These are phyloP conservation scores for Hypoxylon sp. DNA, from an alignment of 2,329 filamentous ascomycete species.

Conservation along the genomic window DNA sequence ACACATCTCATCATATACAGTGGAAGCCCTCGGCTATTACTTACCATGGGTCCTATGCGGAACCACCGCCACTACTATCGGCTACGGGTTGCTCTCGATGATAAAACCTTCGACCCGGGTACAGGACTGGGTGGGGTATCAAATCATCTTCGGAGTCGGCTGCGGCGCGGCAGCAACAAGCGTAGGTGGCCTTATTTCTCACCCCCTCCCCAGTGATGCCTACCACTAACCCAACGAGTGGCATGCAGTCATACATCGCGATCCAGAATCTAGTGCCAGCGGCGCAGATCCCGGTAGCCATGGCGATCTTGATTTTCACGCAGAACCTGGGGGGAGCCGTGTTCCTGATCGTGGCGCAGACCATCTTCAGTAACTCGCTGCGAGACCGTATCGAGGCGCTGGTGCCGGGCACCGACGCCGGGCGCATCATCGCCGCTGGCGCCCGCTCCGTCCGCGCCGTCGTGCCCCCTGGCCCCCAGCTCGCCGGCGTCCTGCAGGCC, in stretches of 20 bases:
- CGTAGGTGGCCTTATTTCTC: neutral
- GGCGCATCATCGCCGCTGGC: constrained; percentile 1
- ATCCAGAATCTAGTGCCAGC: constrained; percentile 61
- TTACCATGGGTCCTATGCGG: neutral
- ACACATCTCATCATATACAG: neutral
- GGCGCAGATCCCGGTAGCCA: constrained; percentile 62
- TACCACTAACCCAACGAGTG: constrained; percentile 40
- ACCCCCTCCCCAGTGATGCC: neutral
- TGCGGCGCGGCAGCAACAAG: neutral
- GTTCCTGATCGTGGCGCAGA: constrained; percentile 65
- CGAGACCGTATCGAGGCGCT: neutral
- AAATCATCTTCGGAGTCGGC: neutral
- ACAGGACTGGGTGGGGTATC: constrained; percentile 2
- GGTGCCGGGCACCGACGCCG: neutral
- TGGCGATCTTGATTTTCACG: constrained; percentile 64
- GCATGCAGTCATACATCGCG: constrained; percentile 56
- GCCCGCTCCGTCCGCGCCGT: neutral
- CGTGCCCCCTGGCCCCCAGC: neutral
- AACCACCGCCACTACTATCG: neutral
- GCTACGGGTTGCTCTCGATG: neutral
- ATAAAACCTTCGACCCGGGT: neutral
- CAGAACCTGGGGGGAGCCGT: constrained; percentile 67
- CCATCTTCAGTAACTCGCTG: constrained; percentile 55
- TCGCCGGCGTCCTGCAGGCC: neutral
- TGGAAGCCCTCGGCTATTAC: constrained; percentile 1